Conservation (phyloP, 306 rosid species). For the Psophocarpus tetragonolobus region DNA sequence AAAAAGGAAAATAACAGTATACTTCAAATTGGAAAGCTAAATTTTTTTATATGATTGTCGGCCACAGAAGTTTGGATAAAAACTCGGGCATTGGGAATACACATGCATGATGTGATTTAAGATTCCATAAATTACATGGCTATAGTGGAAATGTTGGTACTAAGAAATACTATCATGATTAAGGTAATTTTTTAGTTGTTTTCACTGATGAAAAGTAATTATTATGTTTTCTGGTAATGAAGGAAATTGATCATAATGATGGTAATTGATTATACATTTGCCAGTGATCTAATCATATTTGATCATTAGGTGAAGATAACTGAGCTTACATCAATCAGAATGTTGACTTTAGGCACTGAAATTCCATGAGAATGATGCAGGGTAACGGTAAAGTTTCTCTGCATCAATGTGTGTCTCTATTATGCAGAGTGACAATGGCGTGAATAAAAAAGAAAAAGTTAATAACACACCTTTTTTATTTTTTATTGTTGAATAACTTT, state of each 20-base stretch:
- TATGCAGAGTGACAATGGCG: neutral
- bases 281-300: slow-evolving; percentile 23
- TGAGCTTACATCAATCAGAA: neutral
- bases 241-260: slow-evolving; percentile 24
- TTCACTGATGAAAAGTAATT: slow-evolving; percentile 27
- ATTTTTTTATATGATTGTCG: neutral
- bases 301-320: slow-evolving; percentile 11
- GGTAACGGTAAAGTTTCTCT: slow-evolving; percentile 37
- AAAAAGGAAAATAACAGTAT: neutral
- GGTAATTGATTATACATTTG: slow-evolving; percentile 30
- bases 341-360: slow-evolving; percentile 47
- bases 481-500: neutral
- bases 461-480: neutral
- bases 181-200: neutral
- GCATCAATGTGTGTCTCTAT: neutral
- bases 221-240: slow-evolving; percentile 21
- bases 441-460: neutral
- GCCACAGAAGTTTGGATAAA: neutral
- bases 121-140: neutral
- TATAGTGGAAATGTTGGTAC: slow-evolving; percentile 6
- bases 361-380: slow-evolving; percentile 16
- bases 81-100: slow-evolving; percentile 2
- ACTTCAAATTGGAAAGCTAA: neutral
- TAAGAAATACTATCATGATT: slow-evolving; percentile 12
- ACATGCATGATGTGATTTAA: neutral